A percentile compares a stretch with the other conserved stretches of the same genome.
phyloP scores from a whole-genome alignment of 2,329 filamentous ascomycete genomes.

The Elsinoe necatrix region DNA sequence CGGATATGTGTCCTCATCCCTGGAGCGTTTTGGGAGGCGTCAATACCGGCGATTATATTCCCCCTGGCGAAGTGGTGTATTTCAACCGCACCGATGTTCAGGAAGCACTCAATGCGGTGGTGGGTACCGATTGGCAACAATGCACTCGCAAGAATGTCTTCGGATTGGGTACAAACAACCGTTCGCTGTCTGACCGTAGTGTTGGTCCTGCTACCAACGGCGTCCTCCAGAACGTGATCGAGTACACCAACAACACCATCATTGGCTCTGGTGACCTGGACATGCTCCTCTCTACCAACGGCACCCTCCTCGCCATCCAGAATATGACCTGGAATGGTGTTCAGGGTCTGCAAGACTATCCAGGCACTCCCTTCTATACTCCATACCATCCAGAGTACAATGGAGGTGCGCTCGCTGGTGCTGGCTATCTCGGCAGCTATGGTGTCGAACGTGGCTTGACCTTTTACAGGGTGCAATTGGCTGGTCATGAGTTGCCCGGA shows the following conservation, averaged over 20 bases:
- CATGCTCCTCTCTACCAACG: constrained; percentile 43
- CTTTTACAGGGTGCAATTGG: constrained; percentile 36
- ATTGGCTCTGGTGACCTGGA: constrained; percentile 44
- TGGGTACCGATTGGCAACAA: constrained; percentile 22
- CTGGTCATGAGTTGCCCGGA: constrained; percentile 37
- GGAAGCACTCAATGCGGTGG: constrained; percentile 40
- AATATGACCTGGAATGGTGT: constrained; percentile 47
- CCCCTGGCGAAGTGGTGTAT: constrained; percentile 27
- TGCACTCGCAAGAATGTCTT: constrained; percentile 33
- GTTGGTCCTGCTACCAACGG: constrained; percentile 29
- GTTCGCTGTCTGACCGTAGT: constrained; percentile 28
- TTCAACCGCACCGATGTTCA: constrained; percentile 48
- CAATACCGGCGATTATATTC: constrained; percentile 18
- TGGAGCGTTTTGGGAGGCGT: constrained; percentile 19
- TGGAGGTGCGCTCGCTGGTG: constrained; percentile 32
- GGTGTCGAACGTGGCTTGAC: constrained; percentile 38
- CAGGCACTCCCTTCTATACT: constrained; percentile 34
- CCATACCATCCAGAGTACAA: constrained; percentile 39
- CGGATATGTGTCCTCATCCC: constrained; percentile 16
- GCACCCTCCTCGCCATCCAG: constrained; percentile 45
- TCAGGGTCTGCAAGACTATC: constrained; percentile 39
- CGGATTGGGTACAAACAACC: constrained; percentile 20
- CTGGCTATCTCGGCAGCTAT: constrained; percentile 36
- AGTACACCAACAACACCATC: constrained; percentile 44
- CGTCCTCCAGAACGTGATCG: constrained; percentile 43